Evolutionary conservation across 2,329 filamentous ascomycete genomes (phyloP).

Genomic region (Dothidotthia symphoricarpi): DNA sequence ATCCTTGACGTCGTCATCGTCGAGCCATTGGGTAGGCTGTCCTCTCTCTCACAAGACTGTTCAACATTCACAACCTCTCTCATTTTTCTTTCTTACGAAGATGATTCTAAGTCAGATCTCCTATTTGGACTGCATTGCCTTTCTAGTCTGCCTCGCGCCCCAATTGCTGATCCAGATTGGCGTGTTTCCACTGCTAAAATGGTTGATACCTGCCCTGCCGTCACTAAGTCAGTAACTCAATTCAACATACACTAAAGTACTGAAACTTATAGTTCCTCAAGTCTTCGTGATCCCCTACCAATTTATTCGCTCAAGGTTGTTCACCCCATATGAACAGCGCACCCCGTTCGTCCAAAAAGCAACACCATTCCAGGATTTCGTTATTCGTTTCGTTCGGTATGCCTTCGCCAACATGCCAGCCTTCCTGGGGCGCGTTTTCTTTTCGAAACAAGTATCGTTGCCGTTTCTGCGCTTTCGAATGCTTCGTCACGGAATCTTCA

Average conservation of each 20-base stretch:
- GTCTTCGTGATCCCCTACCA: constrained; percentile 59
- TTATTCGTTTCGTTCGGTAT: constrained; percentile 74
- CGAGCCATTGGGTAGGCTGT: background rate
- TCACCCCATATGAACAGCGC: constrained; percentile 47
- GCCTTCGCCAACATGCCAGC: constrained; percentile 71
- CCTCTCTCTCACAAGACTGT: too few species aligned
- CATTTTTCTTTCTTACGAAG: constrained; percentile 6
- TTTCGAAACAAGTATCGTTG: constrained; percentile 68
- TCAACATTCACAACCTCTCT: constrained; percentile 1
- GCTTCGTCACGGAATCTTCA: constrained; percentile 67
- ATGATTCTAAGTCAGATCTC: constrained; percentile 76
- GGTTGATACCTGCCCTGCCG: constrained; percentile 62
- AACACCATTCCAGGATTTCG: constrained; percentile 73
- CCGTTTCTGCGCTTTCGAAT: constrained; percentile 75
- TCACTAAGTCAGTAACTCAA: constrained; percentile 61
- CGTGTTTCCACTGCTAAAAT: constrained; percentile 57
- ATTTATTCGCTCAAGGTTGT: constrained; percentile 59
- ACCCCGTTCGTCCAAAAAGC: constrained; percentile 66
- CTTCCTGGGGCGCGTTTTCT: constrained; percentile 70
- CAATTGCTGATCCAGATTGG: constrained; percentile 70
- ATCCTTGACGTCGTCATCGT: constrained; percentile 20
- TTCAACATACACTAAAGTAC: constrained; percentile 7
- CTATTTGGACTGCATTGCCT: constrained; percentile 72
- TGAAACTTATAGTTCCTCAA: constrained; percentile 42
- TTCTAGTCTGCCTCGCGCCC: constrained; percentile 67